Evolutionary conservation across 2,329 filamentous ascomycete species (phyloP).

Genomic region (Cytospora chrysosperma): DNA sequence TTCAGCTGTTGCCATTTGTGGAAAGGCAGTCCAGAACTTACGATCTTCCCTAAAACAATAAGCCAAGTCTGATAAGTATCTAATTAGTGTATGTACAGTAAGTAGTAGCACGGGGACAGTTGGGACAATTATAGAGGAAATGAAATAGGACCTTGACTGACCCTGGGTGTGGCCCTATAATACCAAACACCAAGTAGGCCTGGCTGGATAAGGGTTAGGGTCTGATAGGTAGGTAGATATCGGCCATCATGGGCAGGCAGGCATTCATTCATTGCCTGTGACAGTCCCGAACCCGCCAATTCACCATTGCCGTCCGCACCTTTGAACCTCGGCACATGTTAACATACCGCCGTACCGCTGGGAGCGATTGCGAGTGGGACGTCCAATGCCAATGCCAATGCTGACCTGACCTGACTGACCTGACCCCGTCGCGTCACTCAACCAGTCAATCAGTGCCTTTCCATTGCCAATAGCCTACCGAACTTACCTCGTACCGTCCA

Average conservation of each 20-base stretch:
- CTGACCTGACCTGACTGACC: too few relatives aligned
- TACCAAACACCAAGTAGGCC: too few relatives aligned
- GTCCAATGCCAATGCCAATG: constrained; percentile 4
- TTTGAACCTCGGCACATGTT: constrained; percentile 16
- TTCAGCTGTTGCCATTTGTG: background rate
- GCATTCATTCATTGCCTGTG: too few relatives aligned
- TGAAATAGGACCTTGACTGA: background rate
- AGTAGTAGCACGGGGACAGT: too few relatives aligned
- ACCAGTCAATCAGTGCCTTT: background rate
- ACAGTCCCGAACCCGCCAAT: too few relatives aligned
- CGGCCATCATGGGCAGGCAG: too few relatives aligned
- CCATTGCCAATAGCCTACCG: background rate
- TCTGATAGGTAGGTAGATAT: background rate
- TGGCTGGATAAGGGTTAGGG: background rate
- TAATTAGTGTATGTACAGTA: too few relatives aligned
- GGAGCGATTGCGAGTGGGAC: background rate
- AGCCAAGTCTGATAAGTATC: too few relatives aligned
- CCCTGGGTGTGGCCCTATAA: background rate
- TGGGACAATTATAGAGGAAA: too few relatives aligned
- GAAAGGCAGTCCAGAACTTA: background rate
- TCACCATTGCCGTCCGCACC: background rate
- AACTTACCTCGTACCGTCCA: too few relatives aligned
- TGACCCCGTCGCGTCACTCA: background rate
- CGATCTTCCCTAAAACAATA: background rate
- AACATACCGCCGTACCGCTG: background rate